Evolutionary conservation across 2,329 filamentous ascomycete species (phyloP).

Genomic region (Alternaria sp.): DNA sequence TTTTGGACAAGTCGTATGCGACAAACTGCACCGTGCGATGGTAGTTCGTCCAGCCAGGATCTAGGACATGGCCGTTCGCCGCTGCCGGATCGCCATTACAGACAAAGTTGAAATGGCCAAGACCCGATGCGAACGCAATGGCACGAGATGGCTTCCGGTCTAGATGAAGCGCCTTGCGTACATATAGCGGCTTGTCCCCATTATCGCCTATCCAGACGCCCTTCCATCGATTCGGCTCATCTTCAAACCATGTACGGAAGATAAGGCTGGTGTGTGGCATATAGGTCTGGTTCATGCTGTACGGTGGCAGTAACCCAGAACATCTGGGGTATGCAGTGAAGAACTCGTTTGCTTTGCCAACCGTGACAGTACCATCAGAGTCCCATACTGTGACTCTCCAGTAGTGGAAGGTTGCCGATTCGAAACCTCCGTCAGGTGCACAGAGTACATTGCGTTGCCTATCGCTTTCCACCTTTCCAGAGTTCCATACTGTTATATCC

Average conservation of each 20-base stretch:
- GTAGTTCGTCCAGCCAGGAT: constrained; percentile 52
- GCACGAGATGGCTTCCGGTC: constrained; percentile 40
- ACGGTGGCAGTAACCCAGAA: constrained; percentile 44
- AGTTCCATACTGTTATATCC: background rate
- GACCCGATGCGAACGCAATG: constrained; percentile 48
- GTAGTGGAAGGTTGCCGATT: constrained; percentile 45
- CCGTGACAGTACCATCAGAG: constrained; percentile 32
- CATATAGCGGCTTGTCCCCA: constrained; percentile 50
- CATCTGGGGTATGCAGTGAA: constrained; percentile 50
- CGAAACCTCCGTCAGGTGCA: constrained; percentile 42
- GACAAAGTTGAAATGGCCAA: constrained; percentile 51
- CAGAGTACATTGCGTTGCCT: constrained; percentile 39
- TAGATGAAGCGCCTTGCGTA: constrained; percentile 45
- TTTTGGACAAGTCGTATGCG: constrained; percentile 51
- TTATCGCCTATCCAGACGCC: constrained; percentile 51
- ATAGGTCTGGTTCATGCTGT: constrained; percentile 53
- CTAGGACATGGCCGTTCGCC: constrained; percentile 34
- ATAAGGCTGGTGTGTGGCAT: constrained; percentile 53
- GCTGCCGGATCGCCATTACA: constrained; percentile 46
- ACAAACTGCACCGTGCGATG: constrained; percentile 53
- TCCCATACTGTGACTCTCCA: constrained; percentile 50
- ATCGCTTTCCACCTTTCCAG: constrained; percentile 17
- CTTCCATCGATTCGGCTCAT: constrained; percentile 50
- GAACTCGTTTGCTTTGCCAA: constrained; percentile 42
- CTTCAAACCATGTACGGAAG: constrained; percentile 53